These are phyloP conservation scores for Solanum habrochaites DNA, from an alignment of 257 asterid genomes.

Conservation along the genomic window DNA sequence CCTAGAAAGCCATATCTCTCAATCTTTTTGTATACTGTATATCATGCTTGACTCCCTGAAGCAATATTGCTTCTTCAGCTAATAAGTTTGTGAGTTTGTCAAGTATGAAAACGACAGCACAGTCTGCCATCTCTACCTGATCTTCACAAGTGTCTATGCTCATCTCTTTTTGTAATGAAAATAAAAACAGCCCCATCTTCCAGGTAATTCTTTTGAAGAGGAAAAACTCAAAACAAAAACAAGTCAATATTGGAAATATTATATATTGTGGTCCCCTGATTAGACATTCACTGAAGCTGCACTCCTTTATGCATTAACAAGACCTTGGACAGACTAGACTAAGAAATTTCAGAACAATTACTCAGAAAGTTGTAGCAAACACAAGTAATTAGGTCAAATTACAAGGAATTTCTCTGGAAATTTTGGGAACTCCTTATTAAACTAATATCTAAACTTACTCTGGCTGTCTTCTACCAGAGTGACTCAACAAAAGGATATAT, in stretches of 20 bases:
- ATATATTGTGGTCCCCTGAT: not conserved
- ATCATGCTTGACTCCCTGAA: not conserved
- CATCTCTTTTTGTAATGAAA: not conserved
- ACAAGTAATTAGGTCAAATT: not conserved
- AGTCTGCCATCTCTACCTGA: not conserved
- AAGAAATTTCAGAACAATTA: not conserved
- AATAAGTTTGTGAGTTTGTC: not conserved
- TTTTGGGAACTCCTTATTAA: not conserved
- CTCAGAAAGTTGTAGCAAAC: not conserved
- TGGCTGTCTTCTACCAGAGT: not conserved
- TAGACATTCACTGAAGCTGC: not conserved
- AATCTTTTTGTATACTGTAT: not conserved
- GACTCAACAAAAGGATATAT: not conserved
- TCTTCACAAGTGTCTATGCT: not conserved
- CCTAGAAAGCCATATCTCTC: constrained; percentile 3
- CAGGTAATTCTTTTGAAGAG: not conserved
- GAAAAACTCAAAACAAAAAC: not conserved
- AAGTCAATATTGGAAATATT: not conserved
- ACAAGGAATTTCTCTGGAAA: not conserved
- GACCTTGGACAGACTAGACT: not conserved
- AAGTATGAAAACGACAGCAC: not conserved
- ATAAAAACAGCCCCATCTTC: not conserved
- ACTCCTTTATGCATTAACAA: not conserved
- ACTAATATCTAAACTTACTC: not conserved
- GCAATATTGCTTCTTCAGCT: not conserved